Evolutionary conservation across 2,329 filamentous ascomycete genomes (phyloP).

Genomic region (Diaporthe destruens): DNA sequence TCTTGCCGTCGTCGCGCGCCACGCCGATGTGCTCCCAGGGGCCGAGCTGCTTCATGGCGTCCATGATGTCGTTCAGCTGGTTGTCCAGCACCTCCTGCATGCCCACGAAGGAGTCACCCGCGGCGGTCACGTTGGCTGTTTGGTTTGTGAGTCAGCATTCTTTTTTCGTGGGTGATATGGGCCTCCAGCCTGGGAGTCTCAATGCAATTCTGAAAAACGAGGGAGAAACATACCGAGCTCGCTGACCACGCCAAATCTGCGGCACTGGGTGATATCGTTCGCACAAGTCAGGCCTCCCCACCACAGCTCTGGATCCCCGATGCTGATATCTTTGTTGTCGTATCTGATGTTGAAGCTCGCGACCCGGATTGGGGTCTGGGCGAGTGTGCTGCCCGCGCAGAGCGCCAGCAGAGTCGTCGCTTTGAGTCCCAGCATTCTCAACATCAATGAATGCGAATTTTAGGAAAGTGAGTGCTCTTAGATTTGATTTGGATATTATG

Average conservation of each 20-base stretch:
- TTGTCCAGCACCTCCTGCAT: constrained; percentile 65
- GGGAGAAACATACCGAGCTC: neutral
- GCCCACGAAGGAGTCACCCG: neutral
- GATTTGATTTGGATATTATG: neutral
- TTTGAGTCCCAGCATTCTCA: neutral
- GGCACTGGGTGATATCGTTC: neutral
- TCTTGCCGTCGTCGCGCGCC: constrained; percentile 69
- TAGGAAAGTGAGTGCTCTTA: neutral
- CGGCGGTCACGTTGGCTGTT: neutral
- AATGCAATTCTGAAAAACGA: neutral
- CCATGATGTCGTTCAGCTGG: constrained; percentile 62
- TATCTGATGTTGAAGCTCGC: constrained; percentile 10
- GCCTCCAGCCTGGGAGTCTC: neutral
- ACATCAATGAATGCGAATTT: neutral
- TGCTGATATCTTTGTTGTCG: neutral
- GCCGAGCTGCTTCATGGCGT: constrained; percentile 52
- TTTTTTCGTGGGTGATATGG: too few relatives aligned
- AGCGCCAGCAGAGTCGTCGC: neutral
- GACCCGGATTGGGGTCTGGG: neutral
- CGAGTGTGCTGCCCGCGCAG: neutral
- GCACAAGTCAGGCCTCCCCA: neutral
- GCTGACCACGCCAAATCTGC: neutral
- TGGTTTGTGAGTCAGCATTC: neutral
- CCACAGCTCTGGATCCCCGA: neutral
- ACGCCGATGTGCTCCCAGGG: constrained; percentile 68